Conservation (phyloP, 2,329 filamentous ascomycete species). For the Calonectria fujianensis region DNA sequence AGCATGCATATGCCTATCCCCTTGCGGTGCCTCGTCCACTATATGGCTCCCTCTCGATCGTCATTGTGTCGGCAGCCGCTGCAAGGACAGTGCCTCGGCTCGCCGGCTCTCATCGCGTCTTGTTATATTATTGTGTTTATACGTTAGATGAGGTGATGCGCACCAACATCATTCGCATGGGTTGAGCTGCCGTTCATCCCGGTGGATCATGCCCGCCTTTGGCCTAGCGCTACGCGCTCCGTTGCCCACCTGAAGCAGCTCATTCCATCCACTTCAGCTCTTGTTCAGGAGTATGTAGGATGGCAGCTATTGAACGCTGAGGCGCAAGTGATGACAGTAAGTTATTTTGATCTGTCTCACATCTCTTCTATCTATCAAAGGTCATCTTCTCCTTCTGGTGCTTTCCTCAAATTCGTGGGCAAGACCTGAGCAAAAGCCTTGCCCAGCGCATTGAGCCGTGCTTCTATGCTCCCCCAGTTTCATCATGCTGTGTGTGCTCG, state of each 20-base stretch:
- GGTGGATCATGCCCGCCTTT: conserved; percentile 42
- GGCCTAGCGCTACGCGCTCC: conserved; percentile 41
- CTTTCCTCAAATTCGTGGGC: no score
- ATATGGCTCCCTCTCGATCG: conserved; percentile 28
- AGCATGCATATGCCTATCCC: not conserved
- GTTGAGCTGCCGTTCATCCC: conserved; percentile 45
- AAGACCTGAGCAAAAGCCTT: no score
- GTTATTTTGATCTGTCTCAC: not conserved
- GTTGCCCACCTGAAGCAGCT: conserved; percentile 32
- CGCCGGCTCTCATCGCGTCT: not conserved
- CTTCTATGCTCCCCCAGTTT: not conserved
- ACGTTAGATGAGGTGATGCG: conserved; percentile 19
- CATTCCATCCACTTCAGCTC: conserved; percentile 1
- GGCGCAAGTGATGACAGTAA: not conserved
- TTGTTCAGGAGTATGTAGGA: not conserved
- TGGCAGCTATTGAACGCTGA: not conserved
- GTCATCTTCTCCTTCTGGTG: no score
- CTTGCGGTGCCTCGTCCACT: not conserved
- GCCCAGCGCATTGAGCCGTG: not conserved
- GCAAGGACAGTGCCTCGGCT: not conserved
- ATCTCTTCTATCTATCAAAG: not conserved
- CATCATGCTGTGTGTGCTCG: not conserved
- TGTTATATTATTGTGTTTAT: conserved; percentile 2
- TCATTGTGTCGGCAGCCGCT: not conserved
- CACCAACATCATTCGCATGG: conserved; percentile 46